These are phyloP conservation scores for Neurospora sp. DNA, from an alignment of 2,329 filamentous ascomycete genomes.

Conservation along the genomic window DNA sequence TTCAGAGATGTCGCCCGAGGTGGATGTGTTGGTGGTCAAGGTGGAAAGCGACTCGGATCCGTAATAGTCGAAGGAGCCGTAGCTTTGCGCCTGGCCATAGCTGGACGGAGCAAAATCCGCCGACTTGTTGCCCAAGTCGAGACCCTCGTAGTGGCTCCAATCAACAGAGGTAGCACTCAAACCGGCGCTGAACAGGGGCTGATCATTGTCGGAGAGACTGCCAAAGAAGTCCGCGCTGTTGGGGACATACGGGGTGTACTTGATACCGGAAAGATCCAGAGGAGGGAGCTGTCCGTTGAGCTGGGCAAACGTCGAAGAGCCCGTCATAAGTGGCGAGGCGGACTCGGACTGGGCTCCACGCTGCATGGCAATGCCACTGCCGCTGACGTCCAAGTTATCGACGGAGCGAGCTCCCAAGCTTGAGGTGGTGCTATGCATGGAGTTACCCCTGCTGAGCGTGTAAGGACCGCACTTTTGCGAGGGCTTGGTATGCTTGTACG, in stretches of 20 bases:
- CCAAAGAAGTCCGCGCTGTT: slow-evolving; percentile 43
- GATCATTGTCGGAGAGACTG: slow-evolving; percentile 40
- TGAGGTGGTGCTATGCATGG: slow-evolving; percentile 39
- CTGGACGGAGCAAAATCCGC: slow-evolving; percentile 41
- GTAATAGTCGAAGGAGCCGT: slow-evolving; percentile 43
- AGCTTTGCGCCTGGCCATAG: slow-evolving; percentile 45
- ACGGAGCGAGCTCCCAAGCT: slow-evolving; percentile 38
- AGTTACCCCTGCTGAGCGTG: slow-evolving; percentile 47
- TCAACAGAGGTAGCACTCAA: slow-evolving; percentile 46
- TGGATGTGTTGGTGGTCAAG: slow-evolving; percentile 50
- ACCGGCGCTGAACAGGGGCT: slow-evolving; percentile 52
- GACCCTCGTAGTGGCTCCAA: slow-evolving; percentile 41
- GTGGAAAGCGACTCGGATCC: slow-evolving; percentile 45
- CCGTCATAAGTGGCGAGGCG: slow-evolving; percentile 45
- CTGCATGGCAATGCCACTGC: slow-evolving; percentile 28
- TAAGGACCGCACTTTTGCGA: slow-evolving; percentile 55
- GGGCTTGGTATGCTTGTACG: slow-evolving; percentile 49
- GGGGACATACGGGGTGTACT: slow-evolving; percentile 38
- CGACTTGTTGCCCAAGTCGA: slow-evolving; percentile 37
- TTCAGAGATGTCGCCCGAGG: slow-evolving; percentile 58
- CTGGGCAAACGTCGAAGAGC: slow-evolving; percentile 36
- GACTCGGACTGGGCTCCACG: slow-evolving; percentile 52
- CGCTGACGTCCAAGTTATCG: slow-evolving; percentile 31
- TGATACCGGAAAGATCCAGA: slow-evolving; percentile 47
- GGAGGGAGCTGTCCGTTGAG: slow-evolving; percentile 44